A percentile compares a stretch with the other conserved stretches of the same genome.
These are phyloP conservation scores for Paraphoma sp. DNA, from an alignment of 2,329 filamentous ascomycete genomes.

Conservation along the genomic window DNA sequence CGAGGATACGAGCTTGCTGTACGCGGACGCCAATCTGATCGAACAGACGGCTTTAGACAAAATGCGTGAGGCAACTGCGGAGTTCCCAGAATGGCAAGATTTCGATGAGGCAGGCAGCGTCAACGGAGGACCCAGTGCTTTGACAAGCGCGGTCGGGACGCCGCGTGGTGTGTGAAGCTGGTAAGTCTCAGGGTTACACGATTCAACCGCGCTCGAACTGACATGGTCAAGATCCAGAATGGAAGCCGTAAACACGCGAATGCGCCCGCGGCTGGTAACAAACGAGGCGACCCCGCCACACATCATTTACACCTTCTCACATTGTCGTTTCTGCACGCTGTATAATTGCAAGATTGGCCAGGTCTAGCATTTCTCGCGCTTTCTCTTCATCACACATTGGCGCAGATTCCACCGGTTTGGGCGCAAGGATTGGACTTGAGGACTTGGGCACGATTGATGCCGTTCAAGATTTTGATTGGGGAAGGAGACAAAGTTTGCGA, in stretches of 20 bases:
- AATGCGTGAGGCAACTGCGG: conserved; percentile 60
- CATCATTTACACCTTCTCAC: conserved; percentile 19
- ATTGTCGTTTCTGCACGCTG: conserved; percentile 24
- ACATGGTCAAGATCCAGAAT: not conserved
- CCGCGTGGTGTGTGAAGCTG: conserved; percentile 28
- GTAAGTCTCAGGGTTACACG: conserved; percentile 3
- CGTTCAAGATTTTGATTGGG: not conserved
- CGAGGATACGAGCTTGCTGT: conserved; percentile 91
- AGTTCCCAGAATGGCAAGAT: conserved; percentile 64
- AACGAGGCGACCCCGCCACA: not conserved
- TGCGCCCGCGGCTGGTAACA: not conserved
- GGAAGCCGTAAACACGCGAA: not conserved
- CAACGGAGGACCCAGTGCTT: conserved; percentile 53
- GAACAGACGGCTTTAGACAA: conserved; percentile 66
- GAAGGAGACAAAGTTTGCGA: not conserved
- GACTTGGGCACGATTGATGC: not conserved
- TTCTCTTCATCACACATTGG: not conserved
- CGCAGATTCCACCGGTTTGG: not conserved
- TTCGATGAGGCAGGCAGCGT: conserved; percentile 60
- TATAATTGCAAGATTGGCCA: conserved; percentile 21
- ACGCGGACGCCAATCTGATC: conserved; percentile 89
- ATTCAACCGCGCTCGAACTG: not conserved
- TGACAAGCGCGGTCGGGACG: conserved; percentile 42
- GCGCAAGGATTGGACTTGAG: not conserved
- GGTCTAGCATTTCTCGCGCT: not conserved